Conservation (phyloP, 805 yeast species). For the Huiozyma naganishii region DNA sequence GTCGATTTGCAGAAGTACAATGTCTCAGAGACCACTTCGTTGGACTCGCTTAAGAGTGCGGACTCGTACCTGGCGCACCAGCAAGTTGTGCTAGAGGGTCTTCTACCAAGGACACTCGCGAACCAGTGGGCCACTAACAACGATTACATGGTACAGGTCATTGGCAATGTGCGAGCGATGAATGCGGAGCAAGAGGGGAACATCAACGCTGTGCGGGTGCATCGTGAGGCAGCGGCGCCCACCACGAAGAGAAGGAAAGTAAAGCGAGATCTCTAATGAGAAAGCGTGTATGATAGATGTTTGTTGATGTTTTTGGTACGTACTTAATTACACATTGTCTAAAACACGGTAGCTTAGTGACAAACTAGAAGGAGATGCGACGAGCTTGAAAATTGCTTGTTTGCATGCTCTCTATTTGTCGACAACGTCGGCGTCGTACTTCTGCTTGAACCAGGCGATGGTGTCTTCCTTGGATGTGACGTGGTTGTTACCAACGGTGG, state of each 20-base stretch:
- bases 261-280: slow-evolving; percentile 35
- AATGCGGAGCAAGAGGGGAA: slow-evolving; percentile 8
- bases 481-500: slow-evolving; percentile 87
- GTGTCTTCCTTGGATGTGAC: slow-evolving; percentile 86
- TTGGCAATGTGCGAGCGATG: slow-evolving; percentile 4
- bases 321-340: background rate
- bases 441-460: slow-evolving; percentile 98
- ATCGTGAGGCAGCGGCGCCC: slow-evolving; percentile 15
- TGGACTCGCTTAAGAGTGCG: slow-evolving; percentile 4
- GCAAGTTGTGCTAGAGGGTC: slow-evolving; percentile 28
- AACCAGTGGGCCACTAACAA: slow-evolving; percentile 31
- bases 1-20: background rate
- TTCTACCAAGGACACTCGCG: slow-evolving; percentile 27
- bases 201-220: slow-evolving; percentile 31
- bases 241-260: slow-evolving; percentile 21
- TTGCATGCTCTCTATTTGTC: slow-evolving; percentile 42
- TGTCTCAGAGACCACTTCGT: background rate
- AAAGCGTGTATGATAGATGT: slow-evolving; percentile 15
- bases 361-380: background rate
- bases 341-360: background rate
- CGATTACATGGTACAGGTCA: slow-evolving; percentile 25
- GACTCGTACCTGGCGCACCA: slow-evolving; percentile 26
- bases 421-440: slow-evolving; percentile 97
- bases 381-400: no score
- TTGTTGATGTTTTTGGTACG: background rate